Evolutionary conservation across 2,329 filamentous ascomycete species (phyloP).

Genomic region (Aspergillus ibericus): DNA sequence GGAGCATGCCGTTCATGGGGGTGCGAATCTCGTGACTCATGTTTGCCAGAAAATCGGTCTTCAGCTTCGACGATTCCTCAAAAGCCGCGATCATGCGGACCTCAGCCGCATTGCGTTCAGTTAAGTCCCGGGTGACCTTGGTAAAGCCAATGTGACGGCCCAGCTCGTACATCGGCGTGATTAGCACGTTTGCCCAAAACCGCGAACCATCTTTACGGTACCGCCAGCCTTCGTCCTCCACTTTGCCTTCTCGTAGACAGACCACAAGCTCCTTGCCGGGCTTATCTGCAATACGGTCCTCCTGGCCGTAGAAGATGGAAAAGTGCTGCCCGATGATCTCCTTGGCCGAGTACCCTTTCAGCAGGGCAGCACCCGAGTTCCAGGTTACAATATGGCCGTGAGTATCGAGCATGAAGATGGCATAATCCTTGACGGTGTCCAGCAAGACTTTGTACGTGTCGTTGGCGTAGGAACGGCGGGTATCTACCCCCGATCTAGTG

Average conservation of each 20-base stretch:
- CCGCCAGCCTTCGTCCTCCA: conserved; percentile 62
- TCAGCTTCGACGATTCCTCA: conserved; percentile 63
- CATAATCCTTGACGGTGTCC: conserved; percentile 62
- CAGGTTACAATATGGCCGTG: conserved; percentile 58
- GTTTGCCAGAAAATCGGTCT: conserved; percentile 62
- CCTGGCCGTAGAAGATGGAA: conserved; percentile 56
- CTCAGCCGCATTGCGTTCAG: conserved; percentile 57
- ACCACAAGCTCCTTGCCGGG: conserved; percentile 54
- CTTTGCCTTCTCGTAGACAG: conserved; percentile 56
- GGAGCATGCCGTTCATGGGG: conserved; percentile 64
- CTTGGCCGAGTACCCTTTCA: conserved; percentile 56
- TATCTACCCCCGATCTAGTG: conserved; percentile 20
- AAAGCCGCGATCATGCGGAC: conserved; percentile 57
- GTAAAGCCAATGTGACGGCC: conserved; percentile 58
- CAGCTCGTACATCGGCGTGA: conserved; percentile 57
- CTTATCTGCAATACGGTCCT: conserved; percentile 52
- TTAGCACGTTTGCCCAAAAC: conserved; percentile 63
- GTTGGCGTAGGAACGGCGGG: conserved; percentile 49
- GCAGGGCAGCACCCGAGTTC: conserved; percentile 57
- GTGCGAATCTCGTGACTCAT: conserved; percentile 67
- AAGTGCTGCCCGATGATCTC: conserved; percentile 62
- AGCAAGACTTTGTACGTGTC: conserved; percentile 63
- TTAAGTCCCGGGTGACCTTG: conserved; percentile 60
- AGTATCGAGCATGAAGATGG: conserved; percentile 62
- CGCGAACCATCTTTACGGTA: conserved; percentile 58